Evolutionary conservation across 768 basidiomycete genomes (phyloP), one percentile per base, ranked within the genome.

Genomic region (Mycena albidolilacea): DNA sequence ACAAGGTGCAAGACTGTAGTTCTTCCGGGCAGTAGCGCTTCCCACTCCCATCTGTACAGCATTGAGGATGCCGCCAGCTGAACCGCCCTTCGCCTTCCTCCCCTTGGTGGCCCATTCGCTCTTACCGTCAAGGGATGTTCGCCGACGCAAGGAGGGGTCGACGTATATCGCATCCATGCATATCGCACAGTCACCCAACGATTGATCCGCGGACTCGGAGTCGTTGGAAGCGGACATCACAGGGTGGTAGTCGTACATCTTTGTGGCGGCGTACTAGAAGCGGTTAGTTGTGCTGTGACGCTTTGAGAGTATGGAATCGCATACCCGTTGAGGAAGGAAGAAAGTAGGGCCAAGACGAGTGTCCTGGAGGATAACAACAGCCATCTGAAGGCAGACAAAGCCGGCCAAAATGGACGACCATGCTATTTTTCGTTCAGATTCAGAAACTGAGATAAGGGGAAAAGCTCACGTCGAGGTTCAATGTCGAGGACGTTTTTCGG

Each of bases 401-500:
- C 83, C 76, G 3, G 89, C 88, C 17, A 97, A 82, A 10, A 82
- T 77, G 79, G 88, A 91, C 11, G 91, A 85, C 94, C 94, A 95
- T 48, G 82, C 93, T 94, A 63, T 23, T 44, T 23, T 54, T 55
- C 39, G 11, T n/a, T 57, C 70, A 73, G 3, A 21, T 39, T 37
- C 70, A 44, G 57, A 67, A 63, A 71, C 7, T 54, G 55, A 23
- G 6, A 10, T 9, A 12, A 46, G 6, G 17, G 2, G 55, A 57
- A 14, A 19, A 1, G 85, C 92, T 71, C 78, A 96, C 95, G 79
- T 72, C 92, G 87, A 15, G 93, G 90, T 73, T 93, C 88, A 17
- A 95, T 86, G 71, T 97, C 95, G 69, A 97, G 86, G 7, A 97
- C 93, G 78, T 97, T 98, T 78, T 90, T 90, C 0, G 95, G 94